phyloP scores from a whole-genome alignment of 331 rosid genomes.

The Ulmus americana region DNA sequence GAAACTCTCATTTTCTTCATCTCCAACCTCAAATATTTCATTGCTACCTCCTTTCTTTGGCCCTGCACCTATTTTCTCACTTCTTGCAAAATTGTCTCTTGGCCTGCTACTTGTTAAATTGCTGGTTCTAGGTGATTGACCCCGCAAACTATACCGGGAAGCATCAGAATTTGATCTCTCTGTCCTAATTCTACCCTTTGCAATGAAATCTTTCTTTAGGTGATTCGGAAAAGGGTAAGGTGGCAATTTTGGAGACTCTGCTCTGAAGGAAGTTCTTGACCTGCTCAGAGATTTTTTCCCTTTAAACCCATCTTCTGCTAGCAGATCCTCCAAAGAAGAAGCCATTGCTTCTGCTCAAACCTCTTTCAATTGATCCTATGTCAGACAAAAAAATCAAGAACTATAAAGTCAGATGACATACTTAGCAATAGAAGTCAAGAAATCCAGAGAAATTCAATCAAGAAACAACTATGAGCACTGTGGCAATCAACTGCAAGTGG shows the following conservation, averaged over 20 bases:
- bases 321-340: slow-evolving; percentile 76
- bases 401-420: not conserved
- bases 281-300: slow-evolving; percentile 40
- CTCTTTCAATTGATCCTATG: slow-evolving; percentile 16
- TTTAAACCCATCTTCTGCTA: slow-evolving; percentile 72
- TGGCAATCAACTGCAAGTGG: too few species aligned
- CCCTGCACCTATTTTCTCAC: slow-evolving; percentile 20
- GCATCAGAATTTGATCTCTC: slow-evolving; percentile 24
- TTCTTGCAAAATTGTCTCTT: slow-evolving; percentile 18
- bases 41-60: slow-evolving; percentile 24
- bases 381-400: slow-evolving; percentile 4
- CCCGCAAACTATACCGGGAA: slow-evolving; percentile 2
- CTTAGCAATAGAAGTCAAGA: too few species aligned
- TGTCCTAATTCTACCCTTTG: slow-evolving; percentile 26
- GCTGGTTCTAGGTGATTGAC: slow-evolving; percentile 12
- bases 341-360: slow-evolving; percentile 41
- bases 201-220: slow-evolving; percentile 16
- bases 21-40: slow-evolving; percentile 31
- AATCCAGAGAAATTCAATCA: too few species aligned
- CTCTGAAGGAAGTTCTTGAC: slow-evolving; percentile 42
- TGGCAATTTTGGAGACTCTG: slow-evolving; percentile 30
- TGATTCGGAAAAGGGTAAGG: slow-evolving; percentile 3
- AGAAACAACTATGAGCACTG: too few species aligned
- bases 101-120: slow-evolving; percentile 8
- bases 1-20: slow-evolving; percentile 21